A percentile compares a stretch with the other conserved stretches of the same genome.
Conservation (phyloP, 2,329 filamentous ascomycete species). For the Balansia obtecta region DNA sequence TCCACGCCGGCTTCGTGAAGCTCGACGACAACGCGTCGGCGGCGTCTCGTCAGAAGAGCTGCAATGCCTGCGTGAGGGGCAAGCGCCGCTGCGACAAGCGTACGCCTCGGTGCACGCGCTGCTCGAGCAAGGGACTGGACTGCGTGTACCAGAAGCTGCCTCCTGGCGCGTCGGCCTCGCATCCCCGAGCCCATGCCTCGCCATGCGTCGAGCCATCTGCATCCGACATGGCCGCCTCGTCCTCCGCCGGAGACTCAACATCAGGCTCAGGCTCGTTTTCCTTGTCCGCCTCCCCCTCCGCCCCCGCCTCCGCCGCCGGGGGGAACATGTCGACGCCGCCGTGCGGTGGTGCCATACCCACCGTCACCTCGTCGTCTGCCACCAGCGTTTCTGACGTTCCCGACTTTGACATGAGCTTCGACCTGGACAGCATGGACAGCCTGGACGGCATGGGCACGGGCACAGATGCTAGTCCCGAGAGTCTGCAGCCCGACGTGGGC, state of each 20-base stretch:
- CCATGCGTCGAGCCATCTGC: neutral
- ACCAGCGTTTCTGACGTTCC: constrained; percentile 12
- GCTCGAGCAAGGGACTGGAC: constrained; percentile 26
- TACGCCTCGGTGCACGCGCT: constrained; percentile 29
- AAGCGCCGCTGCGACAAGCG: constrained; percentile 36
- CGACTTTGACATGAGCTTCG: constrained; percentile 21
- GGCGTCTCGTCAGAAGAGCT: constrained; percentile 38
- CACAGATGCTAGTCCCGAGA: constrained; percentile 20
- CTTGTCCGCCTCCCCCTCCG: neutral
- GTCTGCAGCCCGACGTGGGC: constrained; percentile 10
- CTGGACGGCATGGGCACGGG: constrained; percentile 17
- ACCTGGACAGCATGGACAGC: constrained; percentile 13
- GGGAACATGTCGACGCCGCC: neutral
- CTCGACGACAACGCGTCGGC: constrained; percentile 18
- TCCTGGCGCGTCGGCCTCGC: constrained; percentile 8
- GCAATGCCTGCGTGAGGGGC: constrained; percentile 34
- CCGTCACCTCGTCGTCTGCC: constrained; percentile 1
- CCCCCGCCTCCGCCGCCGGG: neutral
- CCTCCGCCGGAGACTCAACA: constrained; percentile 10
- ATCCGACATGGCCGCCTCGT: constrained; percentile 1
- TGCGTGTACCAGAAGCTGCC: constrained; percentile 29
- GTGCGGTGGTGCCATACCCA: neutral
- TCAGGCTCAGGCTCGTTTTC: neutral
- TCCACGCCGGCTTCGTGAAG: constrained; percentile 10
- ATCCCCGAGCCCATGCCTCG: neutral